Conservation (phyloP, 306 rosid species). For the Pterocarpus santalinus region DNA sequence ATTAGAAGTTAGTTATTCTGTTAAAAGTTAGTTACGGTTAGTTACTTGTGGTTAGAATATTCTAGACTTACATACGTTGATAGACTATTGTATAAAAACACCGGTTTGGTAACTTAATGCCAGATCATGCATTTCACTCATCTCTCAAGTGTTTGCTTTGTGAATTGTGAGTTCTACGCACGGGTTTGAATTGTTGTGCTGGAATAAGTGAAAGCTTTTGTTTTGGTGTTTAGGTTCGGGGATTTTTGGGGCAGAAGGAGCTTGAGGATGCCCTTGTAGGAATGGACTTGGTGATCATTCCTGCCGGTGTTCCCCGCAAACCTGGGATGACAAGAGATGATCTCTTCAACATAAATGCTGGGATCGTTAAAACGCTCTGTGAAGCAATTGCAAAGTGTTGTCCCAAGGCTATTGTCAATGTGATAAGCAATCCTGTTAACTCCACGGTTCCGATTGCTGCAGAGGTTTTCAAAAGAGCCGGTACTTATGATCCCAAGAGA, state of each 20-base stretch:
- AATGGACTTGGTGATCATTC: constrained; percentile 89
- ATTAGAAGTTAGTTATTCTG: no score
- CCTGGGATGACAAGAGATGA: constrained; percentile 99
- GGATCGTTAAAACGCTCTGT: constrained; percentile 82
- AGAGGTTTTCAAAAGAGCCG: constrained; percentile 89
- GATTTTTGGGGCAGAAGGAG: constrained; percentile 85
- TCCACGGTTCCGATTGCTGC: constrained; percentile 98
- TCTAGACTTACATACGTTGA: no score
- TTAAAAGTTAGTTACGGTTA: no score
- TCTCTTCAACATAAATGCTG: constrained; percentile 94
- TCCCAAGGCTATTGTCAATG: constrained; percentile 82
- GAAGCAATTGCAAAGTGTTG: constrained; percentile 86
- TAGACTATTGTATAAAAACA: no score
- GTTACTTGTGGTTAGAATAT: no score
- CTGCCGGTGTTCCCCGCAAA: constrained; percentile 94
- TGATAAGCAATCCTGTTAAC: constrained; percentile 96
- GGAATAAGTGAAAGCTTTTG: not conserved
- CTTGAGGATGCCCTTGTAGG: constrained; percentile 90
- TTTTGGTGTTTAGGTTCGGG: constrained; percentile 68
- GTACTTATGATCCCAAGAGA: constrained; percentile 84
- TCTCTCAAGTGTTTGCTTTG: no score
- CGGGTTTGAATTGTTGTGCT: no score
- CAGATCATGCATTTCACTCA: no score
- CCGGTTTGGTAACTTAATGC: no score
- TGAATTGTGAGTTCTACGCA: no score